These are phyloP conservation scores for Cutaneotrichosporon sp. DNA, from an alignment of 1,284 basidiomycete species.

Conservation along the genomic window DNA sequence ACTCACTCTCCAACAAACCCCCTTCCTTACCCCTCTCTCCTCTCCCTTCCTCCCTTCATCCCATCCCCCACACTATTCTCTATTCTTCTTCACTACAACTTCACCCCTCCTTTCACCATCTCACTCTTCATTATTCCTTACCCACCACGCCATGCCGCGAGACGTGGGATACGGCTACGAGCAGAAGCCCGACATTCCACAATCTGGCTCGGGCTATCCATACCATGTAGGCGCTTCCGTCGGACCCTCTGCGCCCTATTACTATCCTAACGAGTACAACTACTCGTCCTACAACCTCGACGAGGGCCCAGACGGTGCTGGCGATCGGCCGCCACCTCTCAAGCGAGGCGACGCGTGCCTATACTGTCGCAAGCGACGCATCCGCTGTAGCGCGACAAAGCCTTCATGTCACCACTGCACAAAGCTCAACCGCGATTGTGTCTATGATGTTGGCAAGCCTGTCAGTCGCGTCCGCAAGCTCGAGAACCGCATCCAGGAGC, in stretches of 20 bases:
- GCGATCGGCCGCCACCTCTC: slow-evolving; percentile 26
- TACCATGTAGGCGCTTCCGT: neutral
- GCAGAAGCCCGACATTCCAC: slow-evolving; percentile 5
- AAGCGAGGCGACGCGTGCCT: slow-evolving; percentile 49
- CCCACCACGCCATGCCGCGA: neutral
- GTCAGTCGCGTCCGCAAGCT: slow-evolving; percentile 45
- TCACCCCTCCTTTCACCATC: neutral
- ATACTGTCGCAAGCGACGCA: slow-evolving; percentile 48
- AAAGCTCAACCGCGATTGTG: slow-evolving; percentile 41
- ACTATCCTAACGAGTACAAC: neutral
- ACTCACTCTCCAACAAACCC: neutral
- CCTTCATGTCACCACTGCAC: slow-evolving; percentile 44
- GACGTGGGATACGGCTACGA: slow-evolving; percentile 8
- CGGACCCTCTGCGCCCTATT: neutral
- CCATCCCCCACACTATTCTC: neutral
- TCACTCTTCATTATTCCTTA: neutral
- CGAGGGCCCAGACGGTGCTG: neutral
- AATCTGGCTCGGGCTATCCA: neutral
- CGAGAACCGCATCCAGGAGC: slow-evolving; percentile 46
- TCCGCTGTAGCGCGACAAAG: slow-evolving; percentile 45
- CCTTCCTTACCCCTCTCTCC: neutral
- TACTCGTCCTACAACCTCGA: neutral
- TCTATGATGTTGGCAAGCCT: slow-evolving; percentile 47
- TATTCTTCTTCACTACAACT: neutral
- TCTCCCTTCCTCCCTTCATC: neutral